phyloP scores from a whole-genome alignment of 768 basidiomycete species.

The Mycena galopus region DNA sequence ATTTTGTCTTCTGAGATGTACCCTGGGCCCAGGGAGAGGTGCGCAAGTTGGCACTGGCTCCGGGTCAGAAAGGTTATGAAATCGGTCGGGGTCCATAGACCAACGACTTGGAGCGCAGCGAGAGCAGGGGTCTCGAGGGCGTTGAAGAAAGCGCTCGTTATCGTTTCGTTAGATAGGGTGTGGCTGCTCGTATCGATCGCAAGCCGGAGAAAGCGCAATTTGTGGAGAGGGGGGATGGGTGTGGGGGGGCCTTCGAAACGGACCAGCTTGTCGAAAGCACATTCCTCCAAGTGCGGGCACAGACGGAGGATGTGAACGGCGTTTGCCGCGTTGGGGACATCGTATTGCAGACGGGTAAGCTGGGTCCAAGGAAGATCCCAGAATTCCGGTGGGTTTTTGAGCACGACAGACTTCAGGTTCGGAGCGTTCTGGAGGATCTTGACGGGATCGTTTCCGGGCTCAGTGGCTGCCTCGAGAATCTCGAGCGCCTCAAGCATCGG shows the following conservation, averaged over 20 bases:
- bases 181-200: background rate
- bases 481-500: conserved; percentile 26
- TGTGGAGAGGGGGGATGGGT: background rate
- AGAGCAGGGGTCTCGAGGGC: conserved; percentile 14
- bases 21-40: conserved; percentile 23
- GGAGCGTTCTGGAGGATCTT: background rate
- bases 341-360: conserved; percentile 30
- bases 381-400: conserved; percentile 3
- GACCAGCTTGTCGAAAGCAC: conserved; percentile 12
- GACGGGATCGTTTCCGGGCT: background rate
- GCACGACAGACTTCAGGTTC: conserved; percentile 14
- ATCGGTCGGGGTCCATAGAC: conserved; percentile 16
- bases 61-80: conserved; percentile 27
- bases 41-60: conserved; percentile 15
- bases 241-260: background rate
- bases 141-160: conserved; percentile 23
- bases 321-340: background rate
- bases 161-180: background rate
- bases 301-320: conserved; percentile 9
- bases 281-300: conserved; percentile 26
- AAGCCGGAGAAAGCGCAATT: conserved; percentile 20
- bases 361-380: conserved; percentile 32
- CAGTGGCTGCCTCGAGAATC: background rate
- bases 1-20: conserved; percentile 29
- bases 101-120: conserved; percentile 26